Conservation (phyloP, 2,329 filamentous ascomycete species). For the Aspergillus bombycis region DNA sequence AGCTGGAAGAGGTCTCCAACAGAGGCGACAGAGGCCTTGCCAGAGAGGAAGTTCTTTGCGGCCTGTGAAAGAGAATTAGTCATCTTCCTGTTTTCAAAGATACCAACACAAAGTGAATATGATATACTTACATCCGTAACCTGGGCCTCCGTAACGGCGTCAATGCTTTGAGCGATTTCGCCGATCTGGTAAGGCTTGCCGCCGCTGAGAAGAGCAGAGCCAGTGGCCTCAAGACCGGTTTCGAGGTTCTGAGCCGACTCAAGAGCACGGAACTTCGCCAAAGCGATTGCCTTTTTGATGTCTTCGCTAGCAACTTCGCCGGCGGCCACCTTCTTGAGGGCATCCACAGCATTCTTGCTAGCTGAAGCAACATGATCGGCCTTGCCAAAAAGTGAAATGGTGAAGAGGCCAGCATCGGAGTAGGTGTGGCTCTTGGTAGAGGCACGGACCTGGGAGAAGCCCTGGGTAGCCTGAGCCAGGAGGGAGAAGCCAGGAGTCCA, state of each 20-base stretch:
- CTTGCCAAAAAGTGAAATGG: constrained; percentile 77
- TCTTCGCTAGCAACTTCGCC: constrained; percentile 81
- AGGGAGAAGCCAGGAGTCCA: constrained; percentile 94
- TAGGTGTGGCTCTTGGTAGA: constrained; percentile 80
- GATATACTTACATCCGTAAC: constrained; percentile 75
- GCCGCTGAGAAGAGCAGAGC: constrained; percentile 78
- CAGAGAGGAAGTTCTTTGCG: constrained; percentile 83
- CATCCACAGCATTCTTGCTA: constrained; percentile 76
- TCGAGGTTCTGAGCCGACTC: constrained; percentile 78
- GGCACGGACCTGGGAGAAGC: constrained; percentile 67
- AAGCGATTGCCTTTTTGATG: constrained; percentile 85
- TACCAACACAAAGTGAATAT: background rate
- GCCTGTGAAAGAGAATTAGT: constrained; percentile 58
- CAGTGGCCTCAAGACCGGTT: constrained; percentile 78
- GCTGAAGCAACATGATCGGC: constrained; percentile 73
- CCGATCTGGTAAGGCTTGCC: constrained; percentile 83
- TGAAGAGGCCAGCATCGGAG: constrained; percentile 90
- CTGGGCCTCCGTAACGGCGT: constrained; percentile 79
- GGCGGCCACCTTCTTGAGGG: constrained; percentile 77
- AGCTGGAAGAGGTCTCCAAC: constrained; percentile 91
- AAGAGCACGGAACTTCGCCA: constrained; percentile 90
- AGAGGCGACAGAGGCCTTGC: constrained; percentile 84
- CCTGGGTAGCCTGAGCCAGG: constrained; percentile 75
- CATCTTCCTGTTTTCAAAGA: background rate
- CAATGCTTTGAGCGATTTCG: constrained; percentile 75